These are phyloP conservation scores for Meyerozyma smithsonii DNA, from an alignment of 1,139 yeast genomes.

Conservation along the genomic window DNA sequence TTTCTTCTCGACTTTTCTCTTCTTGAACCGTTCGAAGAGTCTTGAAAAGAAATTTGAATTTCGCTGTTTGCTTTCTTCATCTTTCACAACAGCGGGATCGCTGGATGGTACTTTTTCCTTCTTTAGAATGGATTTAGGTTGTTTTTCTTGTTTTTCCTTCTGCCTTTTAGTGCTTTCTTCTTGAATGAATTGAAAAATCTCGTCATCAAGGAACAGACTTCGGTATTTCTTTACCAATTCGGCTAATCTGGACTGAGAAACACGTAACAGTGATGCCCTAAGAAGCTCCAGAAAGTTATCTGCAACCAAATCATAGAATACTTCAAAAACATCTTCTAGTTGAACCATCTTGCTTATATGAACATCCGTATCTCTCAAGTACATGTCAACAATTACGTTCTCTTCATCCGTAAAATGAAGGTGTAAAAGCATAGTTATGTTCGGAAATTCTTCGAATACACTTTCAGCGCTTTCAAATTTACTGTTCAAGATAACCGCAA, in stretches of 20 bases:
- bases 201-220: slow-evolving; percentile 1
- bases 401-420: slow-evolving; percentile 28
- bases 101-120: neutral
- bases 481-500: slow-evolving; percentile 62
- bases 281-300: neutral
- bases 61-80: neutral
- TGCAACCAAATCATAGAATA: slow-evolving; percentile 10
- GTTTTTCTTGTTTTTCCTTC: neutral
- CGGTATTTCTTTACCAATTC: neutral
- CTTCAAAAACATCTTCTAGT: slow-evolving; percentile 16
- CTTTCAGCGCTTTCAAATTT: slow-evolving; percentile 24
- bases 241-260: neutral
- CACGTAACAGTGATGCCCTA: neutral
- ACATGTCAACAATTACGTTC: slow-evolving; percentile 12
- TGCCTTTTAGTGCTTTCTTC: neutral
- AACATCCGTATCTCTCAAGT: slow-evolving; percentile 13
- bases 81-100: neutral
- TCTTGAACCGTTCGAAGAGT: neutral
- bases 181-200: neutral
- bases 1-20: neutral
- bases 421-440: slow-evolving; percentile 39
- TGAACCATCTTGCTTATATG: slow-evolving; percentile 14
- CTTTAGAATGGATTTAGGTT: neutral
- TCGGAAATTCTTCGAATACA: slow-evolving; percentile 20
- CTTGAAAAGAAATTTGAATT: neutral